phyloP scores from a whole-genome alignment of 768 basidiomycete species.

The Collybia sordida region DNA sequence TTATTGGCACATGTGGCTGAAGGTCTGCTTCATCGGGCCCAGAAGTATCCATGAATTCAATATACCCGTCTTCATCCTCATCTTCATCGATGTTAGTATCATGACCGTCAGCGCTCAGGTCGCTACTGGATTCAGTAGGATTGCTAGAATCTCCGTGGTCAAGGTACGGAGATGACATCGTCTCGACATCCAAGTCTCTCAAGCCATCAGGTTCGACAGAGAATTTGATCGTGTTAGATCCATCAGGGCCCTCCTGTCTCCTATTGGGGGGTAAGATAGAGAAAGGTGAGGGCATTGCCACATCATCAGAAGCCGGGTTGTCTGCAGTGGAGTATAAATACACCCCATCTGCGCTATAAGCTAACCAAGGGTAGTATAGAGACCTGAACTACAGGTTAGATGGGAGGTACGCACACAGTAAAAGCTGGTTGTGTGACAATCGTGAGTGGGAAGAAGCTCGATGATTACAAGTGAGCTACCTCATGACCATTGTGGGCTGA shows the following conservation, averaged over 20 bases:
- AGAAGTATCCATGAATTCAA: conserved; percentile 19
- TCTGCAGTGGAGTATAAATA: conserved; percentile 77
- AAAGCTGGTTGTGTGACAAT: conserved; percentile 39
- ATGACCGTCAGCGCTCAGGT: conserved; percentile 19
- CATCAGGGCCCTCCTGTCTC: conserved; percentile 17
- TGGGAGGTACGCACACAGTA: conserved; percentile 51
- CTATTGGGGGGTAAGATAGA: conserved; percentile 28
- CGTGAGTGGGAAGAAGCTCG: neutral
- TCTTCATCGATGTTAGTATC: conserved; percentile 32
- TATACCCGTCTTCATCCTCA: conserved; percentile 24
- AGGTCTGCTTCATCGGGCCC: conserved; percentile 22
- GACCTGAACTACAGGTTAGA: conserved; percentile 5
- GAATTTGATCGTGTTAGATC: conserved; percentile 2
- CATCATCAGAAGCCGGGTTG: conserved; percentile 37
- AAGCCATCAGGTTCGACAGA: conserved; percentile 16
- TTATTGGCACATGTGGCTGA: conserved; percentile 43
- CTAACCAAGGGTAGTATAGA: conserved; percentile 33
- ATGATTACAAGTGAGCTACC: conserved; percentile 34
- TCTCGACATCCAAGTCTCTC: conserved; percentile 25
- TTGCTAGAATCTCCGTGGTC: conserved; percentile 21
- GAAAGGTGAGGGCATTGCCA: conserved; percentile 19
- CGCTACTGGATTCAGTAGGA: conserved; percentile 13
- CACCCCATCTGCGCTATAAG: conserved; percentile 70
- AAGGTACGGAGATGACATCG: neutral
- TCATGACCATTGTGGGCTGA: conserved; percentile 73